These are phyloP conservation scores for Quercus tomentella DNA, from an alignment of 331 rosid genomes.

Conservation along the genomic window DNA sequence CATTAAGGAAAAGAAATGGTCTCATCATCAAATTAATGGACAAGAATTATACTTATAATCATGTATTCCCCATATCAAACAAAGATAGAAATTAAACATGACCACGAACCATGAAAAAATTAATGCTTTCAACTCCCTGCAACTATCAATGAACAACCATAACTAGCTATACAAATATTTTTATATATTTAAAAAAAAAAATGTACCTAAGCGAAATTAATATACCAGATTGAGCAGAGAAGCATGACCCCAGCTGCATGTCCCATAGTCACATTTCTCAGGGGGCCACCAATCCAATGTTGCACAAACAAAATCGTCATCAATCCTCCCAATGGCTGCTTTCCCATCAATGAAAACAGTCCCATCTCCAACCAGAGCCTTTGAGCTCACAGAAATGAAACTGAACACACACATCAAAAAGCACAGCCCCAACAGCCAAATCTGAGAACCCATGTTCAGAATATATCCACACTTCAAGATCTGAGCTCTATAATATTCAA, in stretches of 20 bases:
- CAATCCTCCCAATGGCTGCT: constrained; percentile 54
- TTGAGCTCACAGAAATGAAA: constrained; percentile 24
- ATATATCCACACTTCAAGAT: constrained; percentile 34
- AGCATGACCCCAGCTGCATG: constrained; percentile 86
- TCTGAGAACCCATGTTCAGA: constrained; percentile 48
- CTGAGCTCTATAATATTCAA: constrained; percentile 16
- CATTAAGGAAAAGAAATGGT: too few species aligned
- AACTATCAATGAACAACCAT: not conserved
- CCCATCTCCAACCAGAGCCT: constrained; percentile 22
- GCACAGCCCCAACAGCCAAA: constrained; percentile 44
- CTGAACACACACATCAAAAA: constrained; percentile 36
- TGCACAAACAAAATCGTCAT: constrained; percentile 84
- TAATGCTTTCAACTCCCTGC: not conserved
- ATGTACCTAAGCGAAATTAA: not conserved
- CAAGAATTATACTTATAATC: not conserved
- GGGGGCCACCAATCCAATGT: constrained; percentile 99
- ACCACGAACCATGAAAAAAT: not conserved
- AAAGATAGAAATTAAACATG: not conserved
- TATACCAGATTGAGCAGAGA: constrained; percentile 89
- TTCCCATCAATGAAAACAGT: constrained; percentile 49
- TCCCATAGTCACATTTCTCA: constrained; percentile 90
- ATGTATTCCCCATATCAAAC: not conserved
- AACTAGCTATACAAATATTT: not conserved
- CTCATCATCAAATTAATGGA: not conserved
- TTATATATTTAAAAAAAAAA: not conserved